Evolutionary conservation across 2,329 filamentous ascomycete species (phyloP).

Genomic region (Metarhizium rileyi): DNA sequence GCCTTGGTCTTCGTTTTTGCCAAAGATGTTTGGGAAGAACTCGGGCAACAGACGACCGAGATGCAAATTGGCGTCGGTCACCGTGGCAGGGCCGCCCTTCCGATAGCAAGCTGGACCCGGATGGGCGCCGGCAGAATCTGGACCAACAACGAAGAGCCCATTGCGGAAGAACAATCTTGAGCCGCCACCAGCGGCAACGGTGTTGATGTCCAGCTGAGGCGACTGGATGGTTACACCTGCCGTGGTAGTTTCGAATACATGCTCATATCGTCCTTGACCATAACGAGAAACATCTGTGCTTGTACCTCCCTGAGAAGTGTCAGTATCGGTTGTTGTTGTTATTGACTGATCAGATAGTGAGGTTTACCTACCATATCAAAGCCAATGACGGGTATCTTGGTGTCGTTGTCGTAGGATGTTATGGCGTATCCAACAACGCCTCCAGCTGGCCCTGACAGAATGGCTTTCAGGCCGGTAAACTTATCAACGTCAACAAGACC

Average conservation of each 20-base stretch:
- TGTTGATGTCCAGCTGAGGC: constrained; percentile 74
- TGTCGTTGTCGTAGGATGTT: constrained; percentile 59
- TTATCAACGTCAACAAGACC: constrained; percentile 44
- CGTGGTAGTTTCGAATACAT: constrained; percentile 62
- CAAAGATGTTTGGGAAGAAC: constrained; percentile 57
- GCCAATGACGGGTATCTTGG: constrained; percentile 61
- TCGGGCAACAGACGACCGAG: constrained; percentile 51
- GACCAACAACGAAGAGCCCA: constrained; percentile 63
- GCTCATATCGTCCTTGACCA: constrained; percentile 30
- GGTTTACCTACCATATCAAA: constrained; percentile 48
- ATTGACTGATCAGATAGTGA: not conserved
- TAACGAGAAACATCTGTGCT: constrained; percentile 67
- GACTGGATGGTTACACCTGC: constrained; percentile 71
- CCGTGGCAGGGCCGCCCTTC: constrained; percentile 61
- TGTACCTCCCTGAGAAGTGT: constrained; percentile 43
- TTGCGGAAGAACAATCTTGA: constrained; percentile 62
- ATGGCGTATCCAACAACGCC: constrained; percentile 68
- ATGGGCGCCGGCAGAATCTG: constrained; percentile 60
- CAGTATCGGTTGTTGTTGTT: not conserved
- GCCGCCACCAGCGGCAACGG: constrained; percentile 68
- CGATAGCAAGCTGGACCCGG: constrained; percentile 64
- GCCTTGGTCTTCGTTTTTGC: constrained; percentile 12
- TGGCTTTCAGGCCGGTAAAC: constrained; percentile 60
- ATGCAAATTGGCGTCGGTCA: constrained; percentile 63
- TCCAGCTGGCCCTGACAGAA: constrained; percentile 66